Base-by-base conservation (phyloP, 305 asterid species). In the Plantago lanceolata region DNA sequence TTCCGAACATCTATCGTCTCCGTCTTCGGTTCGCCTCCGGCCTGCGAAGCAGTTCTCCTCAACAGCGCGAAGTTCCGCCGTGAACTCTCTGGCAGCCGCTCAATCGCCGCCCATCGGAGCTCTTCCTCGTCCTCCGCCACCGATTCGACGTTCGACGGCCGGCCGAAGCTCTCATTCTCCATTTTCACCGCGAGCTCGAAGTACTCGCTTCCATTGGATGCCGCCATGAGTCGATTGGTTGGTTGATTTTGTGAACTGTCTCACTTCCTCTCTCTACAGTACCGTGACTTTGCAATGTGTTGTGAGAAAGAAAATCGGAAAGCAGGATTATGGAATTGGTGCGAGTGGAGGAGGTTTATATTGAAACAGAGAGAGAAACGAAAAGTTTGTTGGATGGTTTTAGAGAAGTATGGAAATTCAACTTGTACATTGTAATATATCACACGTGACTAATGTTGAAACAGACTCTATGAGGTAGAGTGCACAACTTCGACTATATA, bases 91-190 rank as follows among this genome's bases (percentile, higher is more conserved):
- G 97, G 97, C 0, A 90, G 74, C 33, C 89, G 81, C 89, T 90
- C 93, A 48, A 85, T 31, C 52, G 95, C 97, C 67, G 96, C 97
- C 93, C 93, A 81, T 0, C 67, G 54, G n/a, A 90, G 86, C 74
- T 90, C 95, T 68, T 72, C 77, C 65, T 90, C 95, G 71, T 90
- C 97, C 67, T 63, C 44, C 48, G 69, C 91, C 31, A 78, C 83
- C 26, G 68, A 29, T 44, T 86, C 88, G 9, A 89, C 91, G 71
- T 84, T 87, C 12, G 97, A 90, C 47, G 80, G 82, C 26, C 96
- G 65, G 4, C 79, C 63, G 20, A 87, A 87, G 58, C 53, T 71
- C 19, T 79, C 87, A 6, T 68, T 70, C 21, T 76, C 87, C 14
- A 61, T 65, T 56, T 85, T 93, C 69, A 79, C 66, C 28, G 76